phyloP scores from a whole-genome alignment of 306 rosid species.

The Lupinus albus region DNA sequence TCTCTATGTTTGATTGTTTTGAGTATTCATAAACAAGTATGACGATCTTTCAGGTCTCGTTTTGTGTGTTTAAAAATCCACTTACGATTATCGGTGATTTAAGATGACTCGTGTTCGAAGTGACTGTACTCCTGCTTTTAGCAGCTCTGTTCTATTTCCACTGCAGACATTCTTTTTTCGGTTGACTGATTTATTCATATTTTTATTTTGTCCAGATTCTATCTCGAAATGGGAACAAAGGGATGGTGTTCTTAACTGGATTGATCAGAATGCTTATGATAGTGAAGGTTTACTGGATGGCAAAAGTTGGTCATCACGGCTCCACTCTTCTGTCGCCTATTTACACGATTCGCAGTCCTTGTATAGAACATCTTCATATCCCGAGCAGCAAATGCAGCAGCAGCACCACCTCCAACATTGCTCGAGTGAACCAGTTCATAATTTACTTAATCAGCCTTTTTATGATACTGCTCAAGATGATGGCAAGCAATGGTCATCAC shows the following conservation, averaged over 20 bases:
- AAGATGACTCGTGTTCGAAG: conserved; percentile 17
- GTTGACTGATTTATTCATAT: conserved; percentile 34
- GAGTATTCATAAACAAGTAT: neutral
- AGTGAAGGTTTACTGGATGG: conserved; percentile 52
- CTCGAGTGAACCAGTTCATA: conserved; percentile 68
- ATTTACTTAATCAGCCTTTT: conserved; percentile 53
- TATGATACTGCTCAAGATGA: conserved; percentile 55
- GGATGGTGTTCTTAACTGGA: conserved; percentile 49
- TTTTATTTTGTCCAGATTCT: conserved; percentile 41
- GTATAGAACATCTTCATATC: conserved; percentile 86
- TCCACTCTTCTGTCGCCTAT: conserved; percentile 51
- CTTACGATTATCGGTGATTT: conserved; percentile 30
- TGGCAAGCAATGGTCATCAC: conserved; percentile 62
- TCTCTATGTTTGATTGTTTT: neutral
- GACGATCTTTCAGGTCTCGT: conserved; percentile 25
- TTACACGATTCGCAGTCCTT: conserved; percentile 59
- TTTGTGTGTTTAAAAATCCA: conserved; percentile 20
- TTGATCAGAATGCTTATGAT: conserved; percentile 48
- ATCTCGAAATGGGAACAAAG: conserved; percentile 48
- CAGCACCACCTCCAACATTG: conserved; percentile 63
- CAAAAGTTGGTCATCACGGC: conserved; percentile 64
- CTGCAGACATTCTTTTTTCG: conserved; percentile 3
- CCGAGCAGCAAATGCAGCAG: conserved; percentile 80
- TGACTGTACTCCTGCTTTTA: conserved; percentile 4
- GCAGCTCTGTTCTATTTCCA: conserved; percentile 10